These are phyloP conservation scores for Hypoxylon lienhwacheense DNA, from an alignment of 495 filamentous ascomycete genomes.

Conservation along the genomic window DNA sequence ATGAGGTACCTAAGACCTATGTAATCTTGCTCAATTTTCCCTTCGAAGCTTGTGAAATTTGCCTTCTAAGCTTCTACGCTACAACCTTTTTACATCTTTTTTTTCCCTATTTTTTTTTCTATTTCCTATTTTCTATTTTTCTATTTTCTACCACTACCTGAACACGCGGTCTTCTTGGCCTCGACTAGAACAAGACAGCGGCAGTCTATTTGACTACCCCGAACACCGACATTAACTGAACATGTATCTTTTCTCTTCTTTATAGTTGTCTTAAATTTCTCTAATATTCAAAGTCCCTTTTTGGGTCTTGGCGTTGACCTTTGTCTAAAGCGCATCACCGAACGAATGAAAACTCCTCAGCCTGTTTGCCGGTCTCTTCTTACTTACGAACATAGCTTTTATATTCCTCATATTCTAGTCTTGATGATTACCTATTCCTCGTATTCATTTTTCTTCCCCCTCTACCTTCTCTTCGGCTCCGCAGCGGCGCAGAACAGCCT, in stretches of 20 bases:
- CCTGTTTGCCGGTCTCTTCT: slow-evolving; percentile 20
- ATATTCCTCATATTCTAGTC: slow-evolving; percentile 6
- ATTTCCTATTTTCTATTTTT: too few species aligned
- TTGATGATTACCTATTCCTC: slow-evolving; percentile 2
- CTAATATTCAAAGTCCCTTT: neutral
- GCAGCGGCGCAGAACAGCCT: slow-evolving; percentile 16
- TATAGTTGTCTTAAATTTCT: slow-evolving; percentile 19
- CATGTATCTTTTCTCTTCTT: slow-evolving; percentile 4
- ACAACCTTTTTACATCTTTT: slow-evolving; percentile 10
- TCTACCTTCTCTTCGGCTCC: neutral
- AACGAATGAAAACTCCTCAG: slow-evolving; percentile 5
- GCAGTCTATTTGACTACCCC: slow-evolving; percentile 4
- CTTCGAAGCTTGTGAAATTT: slow-evolving; percentile 11
- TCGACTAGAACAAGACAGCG: neutral
- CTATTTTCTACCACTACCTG: too few species aligned
- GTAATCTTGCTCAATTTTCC: slow-evolving; percentile 6
- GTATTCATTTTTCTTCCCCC: neutral
- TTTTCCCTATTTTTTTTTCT: neutral
- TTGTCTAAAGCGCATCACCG: slow-evolving; percentile 12
- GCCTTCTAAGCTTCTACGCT: slow-evolving; percentile 8
- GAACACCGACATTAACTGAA: slow-evolving; percentile 11
- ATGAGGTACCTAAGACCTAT: neutral
- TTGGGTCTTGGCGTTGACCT: slow-evolving; percentile 10
- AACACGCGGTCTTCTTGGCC: slow-evolving; percentile 6
- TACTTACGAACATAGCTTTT: slow-evolving; percentile 11